Evolutionary conservation across 2,329 filamentous ascomycete genomes (phyloP), one percentile per base, ranked within the genome.

Genomic region (Phialophora expanda): DNA sequence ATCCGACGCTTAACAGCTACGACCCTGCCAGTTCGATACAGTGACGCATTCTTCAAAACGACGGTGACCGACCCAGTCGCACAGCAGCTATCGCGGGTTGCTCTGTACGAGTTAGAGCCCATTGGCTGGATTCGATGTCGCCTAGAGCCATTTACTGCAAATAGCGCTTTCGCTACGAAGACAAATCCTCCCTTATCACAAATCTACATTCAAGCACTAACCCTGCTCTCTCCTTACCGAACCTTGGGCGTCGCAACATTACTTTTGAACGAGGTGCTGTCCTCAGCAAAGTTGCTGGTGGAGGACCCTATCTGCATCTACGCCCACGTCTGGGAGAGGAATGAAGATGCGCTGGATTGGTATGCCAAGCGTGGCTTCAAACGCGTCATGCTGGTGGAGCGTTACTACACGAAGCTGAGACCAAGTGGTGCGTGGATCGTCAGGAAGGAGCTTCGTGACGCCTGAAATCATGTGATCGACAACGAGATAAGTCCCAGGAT

Each of bases 301-400:
- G 53, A 68, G 22, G 69, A 66, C 34, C 69, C 63, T 1, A 72
- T 78, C 3, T 79, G 83, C 4, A 81, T 89, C 22, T 86, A 84
- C 2, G 87, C 87, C 11, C 87, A 89, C 75, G 86, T 89, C 0
- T 89, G 88, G 81, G 86, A 87, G 70, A 83, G 82, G 24, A 89
- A 89, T 63, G 79, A 82, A 20, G 86, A 87, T 56, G 87, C 81
- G 0, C 71, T 87, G 69, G 79, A 81, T 56, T 89, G 87, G 87
- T 89, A 89, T 76, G 73, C 75, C 53, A 83, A 84, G 67, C 79
- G 86, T 4, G 85, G 84, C 0, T 89, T 89, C 66, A 78, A 78
- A 67, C 79, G 84, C 48, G 77, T 83, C 20, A 79, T 78, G 2
- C 76, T 81, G 59, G 81, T 87, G 51, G 79, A 84, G 57, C 81